Percentiles rank a stretch among this genome's conserved stretches.
phyloP scores from a whole-genome alignment of 1,284 basidiomycete genomes.

The Ganoderma multipileum region DNA sequence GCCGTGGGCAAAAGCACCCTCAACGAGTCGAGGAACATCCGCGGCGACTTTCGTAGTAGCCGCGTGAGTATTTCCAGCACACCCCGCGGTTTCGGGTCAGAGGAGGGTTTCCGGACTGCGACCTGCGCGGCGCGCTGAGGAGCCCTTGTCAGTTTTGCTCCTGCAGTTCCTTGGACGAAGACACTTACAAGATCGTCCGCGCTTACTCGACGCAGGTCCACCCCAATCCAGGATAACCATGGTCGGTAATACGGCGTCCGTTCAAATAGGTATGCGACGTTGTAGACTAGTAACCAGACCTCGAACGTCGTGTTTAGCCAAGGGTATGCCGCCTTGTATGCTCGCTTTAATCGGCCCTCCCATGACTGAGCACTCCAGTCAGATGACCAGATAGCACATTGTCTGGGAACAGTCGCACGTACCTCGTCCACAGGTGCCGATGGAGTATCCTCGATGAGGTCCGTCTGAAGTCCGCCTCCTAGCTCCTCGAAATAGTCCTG shows the following conservation, averaged over 20 bases:
- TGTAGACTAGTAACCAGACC: constrained; percentile 83
- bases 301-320: constrained; percentile 83
- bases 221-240: constrained; percentile 86
- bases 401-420: constrained; percentile 25
- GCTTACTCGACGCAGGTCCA: constrained; percentile 82
- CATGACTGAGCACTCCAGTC: constrained; percentile 42
- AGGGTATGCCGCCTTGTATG: constrained; percentile 82
- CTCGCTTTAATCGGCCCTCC: constrained; percentile 56
- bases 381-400: not conserved
- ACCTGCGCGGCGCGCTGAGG: constrained; percentile 41
- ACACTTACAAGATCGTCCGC: constrained; percentile 75
- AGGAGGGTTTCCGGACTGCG: constrained; percentile 21
- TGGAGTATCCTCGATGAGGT: constrained; percentile 67
- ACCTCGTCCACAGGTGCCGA: constrained; percentile 60
- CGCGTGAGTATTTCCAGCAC: constrained; percentile 50
- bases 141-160: constrained; percentile 9
- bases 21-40: constrained; percentile 75
- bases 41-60: constrained; percentile 61
- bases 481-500: constrained; percentile 92
- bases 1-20: constrained; percentile 88
- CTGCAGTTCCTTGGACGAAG: not conserved
- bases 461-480: constrained; percentile 79
- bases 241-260: constrained; percentile 89
- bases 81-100: constrained; percentile 43
- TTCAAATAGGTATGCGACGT: constrained; percentile 92